Evolutionary conservation across 2,329 filamentous ascomycete genomes (phyloP).

Genomic region (Pestalotiopsis sp.): DNA sequence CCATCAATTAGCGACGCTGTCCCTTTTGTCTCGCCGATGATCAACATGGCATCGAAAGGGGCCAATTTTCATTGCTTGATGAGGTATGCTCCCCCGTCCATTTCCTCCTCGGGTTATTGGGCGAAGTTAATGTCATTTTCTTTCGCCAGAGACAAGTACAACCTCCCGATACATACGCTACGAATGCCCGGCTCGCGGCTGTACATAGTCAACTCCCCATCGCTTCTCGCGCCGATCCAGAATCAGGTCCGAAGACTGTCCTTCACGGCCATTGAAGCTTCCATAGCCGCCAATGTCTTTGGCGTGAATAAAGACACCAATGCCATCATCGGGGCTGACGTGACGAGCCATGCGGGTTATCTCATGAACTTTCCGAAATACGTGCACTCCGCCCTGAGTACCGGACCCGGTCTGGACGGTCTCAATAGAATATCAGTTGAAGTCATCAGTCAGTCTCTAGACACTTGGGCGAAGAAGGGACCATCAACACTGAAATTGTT

Average conservation of each 20-base stretch:
- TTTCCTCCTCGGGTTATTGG: no score
- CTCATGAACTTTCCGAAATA: conserved; percentile 18
- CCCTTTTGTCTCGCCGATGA: conserved; percentile 8
- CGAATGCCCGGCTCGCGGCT: conserved; percentile 16
- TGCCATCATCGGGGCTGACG: conserved; percentile 13
- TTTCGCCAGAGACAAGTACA: conserved; percentile 13
- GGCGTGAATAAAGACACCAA: conserved; percentile 14
- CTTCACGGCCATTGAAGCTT: conserved; percentile 16
- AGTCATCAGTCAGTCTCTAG: conserved; percentile 16
- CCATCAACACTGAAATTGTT: conserved; percentile 16
- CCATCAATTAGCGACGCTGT: not conserved
- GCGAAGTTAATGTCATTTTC: not conserved
- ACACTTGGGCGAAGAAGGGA: conserved; percentile 4
- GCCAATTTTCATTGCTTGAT: not conserved
- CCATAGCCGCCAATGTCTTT: conserved; percentile 11
- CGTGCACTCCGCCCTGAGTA: conserved; percentile 14
- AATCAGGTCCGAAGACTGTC: conserved; percentile 14
- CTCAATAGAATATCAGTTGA: conserved; percentile 17
- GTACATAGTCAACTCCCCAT: conserved; percentile 17
- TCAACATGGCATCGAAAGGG: conserved; percentile 4
- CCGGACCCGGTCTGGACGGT: conserved; percentile 19
- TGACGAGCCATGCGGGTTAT: conserved; percentile 14
- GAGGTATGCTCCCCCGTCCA: not conserved
- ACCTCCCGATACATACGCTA: conserved; percentile 18
- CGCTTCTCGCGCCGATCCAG: conserved; percentile 14